Conservation (phyloP, 2,329 filamentous ascomycete genomes). For the Beauveria asiatica region DNA sequence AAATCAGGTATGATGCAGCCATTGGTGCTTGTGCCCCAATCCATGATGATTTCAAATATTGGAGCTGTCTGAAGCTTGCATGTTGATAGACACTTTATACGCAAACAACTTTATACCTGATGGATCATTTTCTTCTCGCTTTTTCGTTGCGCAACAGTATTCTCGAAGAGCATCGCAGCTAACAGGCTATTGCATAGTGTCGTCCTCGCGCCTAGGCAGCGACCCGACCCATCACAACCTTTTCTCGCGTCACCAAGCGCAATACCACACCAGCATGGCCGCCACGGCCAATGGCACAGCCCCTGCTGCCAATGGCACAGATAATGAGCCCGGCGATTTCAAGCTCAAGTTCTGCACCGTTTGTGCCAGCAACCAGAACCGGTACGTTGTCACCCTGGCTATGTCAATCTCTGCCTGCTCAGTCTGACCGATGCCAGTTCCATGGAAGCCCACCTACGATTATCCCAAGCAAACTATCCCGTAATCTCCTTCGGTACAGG, state of each 20-base stretch:
- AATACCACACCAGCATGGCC: constrained; percentile 24
- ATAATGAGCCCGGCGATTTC: constrained; percentile 52
- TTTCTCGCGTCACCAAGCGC: constrained; percentile 11
- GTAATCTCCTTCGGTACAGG: constrained; percentile 97
- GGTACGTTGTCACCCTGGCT: constrained; percentile 43
- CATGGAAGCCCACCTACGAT: constrained; percentile 98
- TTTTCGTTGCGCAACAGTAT: background rate
- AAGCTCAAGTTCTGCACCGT: constrained; percentile 97
- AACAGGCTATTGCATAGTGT: background rate
- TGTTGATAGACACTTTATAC: constrained; percentile 57
- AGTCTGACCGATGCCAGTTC: constrained; percentile 41
- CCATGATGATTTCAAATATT: constrained; percentile 52
- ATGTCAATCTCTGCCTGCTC: background rate
- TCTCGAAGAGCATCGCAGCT: constrained; percentile 5
- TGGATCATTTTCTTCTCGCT: constrained; percentile 10
- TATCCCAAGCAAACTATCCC: constrained; percentile 81
- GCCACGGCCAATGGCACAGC: constrained; percentile 32
- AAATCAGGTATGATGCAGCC: constrained; percentile 16
- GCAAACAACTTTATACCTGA: constrained; percentile 38
- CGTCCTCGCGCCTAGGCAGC: constrained; percentile 6
- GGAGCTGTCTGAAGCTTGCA: constrained; percentile 64
- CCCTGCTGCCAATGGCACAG: constrained; percentile 33
- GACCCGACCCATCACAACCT: background rate
- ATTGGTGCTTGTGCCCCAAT: constrained; percentile 10
- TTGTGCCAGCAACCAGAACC: constrained; percentile 97